Evolutionary conservation across 75 land plant genomes (phyloP), one percentile per base, ranked within the genome.

Genomic region (Picea sitchensis): DNA sequence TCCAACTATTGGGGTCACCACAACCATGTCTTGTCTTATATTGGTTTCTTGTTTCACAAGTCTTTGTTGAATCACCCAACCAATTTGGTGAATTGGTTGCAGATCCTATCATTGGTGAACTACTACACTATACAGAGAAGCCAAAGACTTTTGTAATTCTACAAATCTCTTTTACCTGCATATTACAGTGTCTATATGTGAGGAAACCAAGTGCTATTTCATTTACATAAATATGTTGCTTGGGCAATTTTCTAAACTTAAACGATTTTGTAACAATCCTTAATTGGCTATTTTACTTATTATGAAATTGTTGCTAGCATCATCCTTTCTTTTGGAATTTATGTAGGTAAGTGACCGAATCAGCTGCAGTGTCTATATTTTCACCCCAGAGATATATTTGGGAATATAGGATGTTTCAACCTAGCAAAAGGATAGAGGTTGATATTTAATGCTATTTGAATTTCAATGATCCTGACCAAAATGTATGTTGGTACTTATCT

Each of bases 61-160:
- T 96, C 23, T 92, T 92, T 81, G 87, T 90, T 74, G 98, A 96
- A 77, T 81, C 90, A 30, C 95, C 99, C 51, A 86, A 87, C 63
- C 89, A 94, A 79, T 96, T 89, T 88, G 98, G 98, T 26, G 98
- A 92, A 71, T 83, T 94, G 75, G 98, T 94, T 61, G 93, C 98
- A 79, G 99, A 96, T 90, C 84, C 97, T 76, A 78, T 38, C 72
- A 90, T 92, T 1, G 86, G 92, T 18, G 98, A 96, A 76, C 84
- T 96, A 38, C 86, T 94, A 65, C 99, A 96, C 68, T 96, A 96
- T 81, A 92, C 95, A 23, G 97, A 96, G 87, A 96, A 96, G 76
- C 99, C 98, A 59, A 95, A 94, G 81, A 96, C 98, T 80, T 96
- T 96, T 90, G 99, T 96, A 91, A 80, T 96, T 80, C 59, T 31